Evolutionary conservation across 345 rosid species (phyloP), one percentile per base, ranked within the genome.

Genomic region (Gossypium bickii): DNA sequence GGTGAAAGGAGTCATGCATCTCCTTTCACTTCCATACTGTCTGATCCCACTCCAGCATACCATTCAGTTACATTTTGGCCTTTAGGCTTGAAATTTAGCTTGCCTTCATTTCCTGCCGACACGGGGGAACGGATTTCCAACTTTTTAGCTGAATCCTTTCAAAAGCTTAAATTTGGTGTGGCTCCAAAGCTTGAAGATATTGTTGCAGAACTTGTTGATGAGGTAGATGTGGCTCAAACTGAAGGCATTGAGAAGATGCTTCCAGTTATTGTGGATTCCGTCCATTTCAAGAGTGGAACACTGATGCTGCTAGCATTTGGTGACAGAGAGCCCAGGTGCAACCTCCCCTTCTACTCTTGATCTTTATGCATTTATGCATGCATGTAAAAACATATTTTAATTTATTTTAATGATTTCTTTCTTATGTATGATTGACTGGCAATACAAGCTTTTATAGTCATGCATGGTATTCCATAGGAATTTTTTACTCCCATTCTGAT

Each of bases 261-360:
- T 81, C 98, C 97, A 9, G 82, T 94, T 80, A 89, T 85, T 71
- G 85, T 94, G 74, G 98, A 94, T 86, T 88, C 97, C 70, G 93
- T 94, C 74, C 93, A 89, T 78, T 94, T 94, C 84, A 94, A 88
- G 83, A 83, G 86, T 52, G 98, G 98, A 81, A 89, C 89, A 29
- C 83, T 92, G 59, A 86, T 87, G 88, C 88, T 94, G 78, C 86
- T 94, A 77, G 94, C 90, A 25, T 92, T 91, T 63, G 98, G 98
- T 67, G 98, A 94, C 82, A 84, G 78, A 63, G 98, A 92, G 82
- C 94, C 98, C 65, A 87, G 97, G 98, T 92, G 67, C 85, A 85
- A 74, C 58, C 29, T 22, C 51, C 52, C 1, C 29, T 53, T 56
- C 20, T 47, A 1, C 57, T 49, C 60, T 74, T 0, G 22, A 51